These are phyloP conservation scores for Oryza meridionalis DNA, from an alignment of 176 grass and related monocot species.

Conservation along the genomic window DNA sequence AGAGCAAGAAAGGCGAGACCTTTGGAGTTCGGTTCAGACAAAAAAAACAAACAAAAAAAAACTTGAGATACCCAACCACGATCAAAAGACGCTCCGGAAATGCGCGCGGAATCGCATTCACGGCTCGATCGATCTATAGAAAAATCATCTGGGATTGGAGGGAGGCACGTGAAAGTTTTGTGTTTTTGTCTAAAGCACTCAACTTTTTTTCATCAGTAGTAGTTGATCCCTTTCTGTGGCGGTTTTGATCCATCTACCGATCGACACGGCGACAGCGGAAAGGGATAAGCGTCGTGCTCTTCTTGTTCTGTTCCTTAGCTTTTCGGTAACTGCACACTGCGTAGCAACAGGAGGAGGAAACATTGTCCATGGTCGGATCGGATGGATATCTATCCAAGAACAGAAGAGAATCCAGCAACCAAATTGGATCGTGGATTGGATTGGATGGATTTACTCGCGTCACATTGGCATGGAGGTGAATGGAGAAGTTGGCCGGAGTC, in stretches of 20 bases:
- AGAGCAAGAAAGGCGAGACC: neutral
- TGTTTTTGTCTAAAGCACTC: neutral
- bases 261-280: slow-evolving; percentile 8
- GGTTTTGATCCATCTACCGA: neutral
- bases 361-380: neutral
- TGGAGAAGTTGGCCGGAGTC: neutral
- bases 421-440: neutral
- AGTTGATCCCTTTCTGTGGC: no score
- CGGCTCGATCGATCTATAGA: neutral
- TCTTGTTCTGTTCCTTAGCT: slow-evolving; percentile 25
- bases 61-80: neutral
- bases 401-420: neutral
- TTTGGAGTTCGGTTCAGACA: neutral
- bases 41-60: neutral
- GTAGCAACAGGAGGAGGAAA: neutral
- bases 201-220: neutral
- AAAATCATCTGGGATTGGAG: neutral
- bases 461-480: slow-evolving; percentile 23
- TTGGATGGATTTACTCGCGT: slow-evolving; percentile 20
- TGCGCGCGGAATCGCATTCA: neutral
- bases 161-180: slow-evolving; percentile 40
- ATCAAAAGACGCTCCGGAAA: neutral
- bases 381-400: neutral
- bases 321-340: slow-evolving; percentile 19
- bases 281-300: neutral